These are phyloP conservation scores for Backusella morwellensis DNA, from an alignment of 192 early-diverging fungal genomes.

Conservation along the genomic window DNA sequence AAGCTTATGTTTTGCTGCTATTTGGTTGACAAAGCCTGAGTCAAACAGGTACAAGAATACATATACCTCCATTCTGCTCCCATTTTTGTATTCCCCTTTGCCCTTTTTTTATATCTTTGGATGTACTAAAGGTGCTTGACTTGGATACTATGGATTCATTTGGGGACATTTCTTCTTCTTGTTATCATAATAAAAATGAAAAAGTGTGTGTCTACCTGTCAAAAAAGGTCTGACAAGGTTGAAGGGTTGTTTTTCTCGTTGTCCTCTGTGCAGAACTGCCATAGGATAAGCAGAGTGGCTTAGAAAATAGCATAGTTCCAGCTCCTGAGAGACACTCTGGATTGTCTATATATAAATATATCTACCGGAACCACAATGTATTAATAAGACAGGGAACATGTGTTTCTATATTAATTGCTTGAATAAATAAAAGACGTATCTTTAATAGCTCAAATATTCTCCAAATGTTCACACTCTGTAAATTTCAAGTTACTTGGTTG, in stretches of 20 bases:
- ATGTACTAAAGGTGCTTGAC: neutral
- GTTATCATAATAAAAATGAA: neutral
- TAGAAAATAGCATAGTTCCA: neutral
- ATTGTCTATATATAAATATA: no score
- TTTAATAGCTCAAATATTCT: no score
- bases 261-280: no score
- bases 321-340: no score
- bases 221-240: no score
- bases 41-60: constrained; percentile 14
- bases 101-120: neutral
- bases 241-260: no score
- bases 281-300: neutral
- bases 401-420: no score
- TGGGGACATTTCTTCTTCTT: neutral
- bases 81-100: neutral
- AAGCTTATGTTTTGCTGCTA: constrained; percentile 3
- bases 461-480: no score
- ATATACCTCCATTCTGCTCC: constrained; percentile 10
- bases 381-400: no score
- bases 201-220: neutral
- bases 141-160: neutral
- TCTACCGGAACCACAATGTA: no score
- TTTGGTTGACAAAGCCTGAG: constrained; percentile 11
- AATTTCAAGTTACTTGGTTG: no score
- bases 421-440: no score